Conservation (phyloP, 2,329 filamentous ascomycete genomes). For the Fusarium nodosum region DNA sequence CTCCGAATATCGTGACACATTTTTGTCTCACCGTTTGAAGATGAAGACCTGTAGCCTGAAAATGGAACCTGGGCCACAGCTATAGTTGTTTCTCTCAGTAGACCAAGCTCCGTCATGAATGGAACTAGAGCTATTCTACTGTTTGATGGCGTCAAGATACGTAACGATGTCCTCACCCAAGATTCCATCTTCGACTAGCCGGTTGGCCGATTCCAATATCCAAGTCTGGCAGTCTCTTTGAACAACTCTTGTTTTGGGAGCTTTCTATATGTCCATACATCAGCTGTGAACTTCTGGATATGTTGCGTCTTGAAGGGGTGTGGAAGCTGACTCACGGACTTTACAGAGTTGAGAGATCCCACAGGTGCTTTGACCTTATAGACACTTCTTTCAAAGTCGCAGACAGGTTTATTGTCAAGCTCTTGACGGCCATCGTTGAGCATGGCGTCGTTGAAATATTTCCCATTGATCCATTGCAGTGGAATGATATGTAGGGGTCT, state of each 20-base stretch:
- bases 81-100: too few relatives aligned
- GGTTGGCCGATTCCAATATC: conserved; percentile 15
- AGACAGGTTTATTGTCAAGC: fast-evolving
- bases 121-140: not conserved
- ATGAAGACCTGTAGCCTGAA: too few relatives aligned
- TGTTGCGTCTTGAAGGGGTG: fast-evolving
- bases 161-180: not conserved
- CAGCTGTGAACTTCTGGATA: not conserved
- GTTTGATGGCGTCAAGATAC: not conserved
- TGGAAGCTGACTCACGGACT: not conserved
- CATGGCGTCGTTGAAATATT: not conserved
- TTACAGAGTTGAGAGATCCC: not conserved
- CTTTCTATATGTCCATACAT: fast-evolving
- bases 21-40: too few relatives aligned
- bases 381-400: not conserved
- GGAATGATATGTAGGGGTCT: not conserved
- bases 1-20: too few relatives aligned
- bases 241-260: not conserved
- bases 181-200: not conserved
- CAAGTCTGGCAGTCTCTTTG: conserved; percentile 30
- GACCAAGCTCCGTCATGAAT: too few relatives aligned
- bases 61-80: too few relatives aligned
- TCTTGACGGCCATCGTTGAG: fast-evolving
- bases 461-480: fast-evolving
- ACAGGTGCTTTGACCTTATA: fast-evolving